Conservation (phyloP, 441 rosid genomes). For the Populus trichocarpa region DNA sequence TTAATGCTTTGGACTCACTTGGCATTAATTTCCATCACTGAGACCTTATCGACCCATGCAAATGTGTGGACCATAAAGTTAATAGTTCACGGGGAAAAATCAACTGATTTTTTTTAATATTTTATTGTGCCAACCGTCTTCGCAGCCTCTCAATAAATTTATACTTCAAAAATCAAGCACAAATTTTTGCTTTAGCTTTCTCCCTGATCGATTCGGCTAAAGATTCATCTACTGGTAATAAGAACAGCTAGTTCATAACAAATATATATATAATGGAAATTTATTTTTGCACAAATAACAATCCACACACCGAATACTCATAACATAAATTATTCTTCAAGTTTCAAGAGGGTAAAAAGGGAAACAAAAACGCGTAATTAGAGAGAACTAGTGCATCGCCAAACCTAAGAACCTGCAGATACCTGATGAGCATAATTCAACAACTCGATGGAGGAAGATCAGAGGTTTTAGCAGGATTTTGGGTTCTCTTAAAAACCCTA, state of each 20-base stretch:
- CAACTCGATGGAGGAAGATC: slow-evolving; percentile 39
- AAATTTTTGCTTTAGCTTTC: not conserved
- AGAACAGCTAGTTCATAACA: not conserved
- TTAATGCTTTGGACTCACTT: not conserved
- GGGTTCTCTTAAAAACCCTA: slow-evolving; percentile 30
- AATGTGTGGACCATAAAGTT: no score
- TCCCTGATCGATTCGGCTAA: not conserved
- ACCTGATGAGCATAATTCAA: not conserved
- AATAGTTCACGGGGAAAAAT: not conserved
- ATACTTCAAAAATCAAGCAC: not conserved
- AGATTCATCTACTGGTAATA: not conserved
- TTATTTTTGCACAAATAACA: not conserved
- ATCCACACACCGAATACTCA: not conserved
- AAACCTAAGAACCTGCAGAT: not conserved
- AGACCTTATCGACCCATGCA: not conserved
- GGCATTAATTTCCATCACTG: not conserved
- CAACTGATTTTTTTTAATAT: no score
- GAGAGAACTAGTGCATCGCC: not conserved
- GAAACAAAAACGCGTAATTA: not conserved
- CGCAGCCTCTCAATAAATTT: no score
- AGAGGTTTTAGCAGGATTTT: slow-evolving; percentile 10
- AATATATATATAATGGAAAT: not conserved
- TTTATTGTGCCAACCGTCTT: no score
- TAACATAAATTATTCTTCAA: not conserved
- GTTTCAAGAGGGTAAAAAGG: not conserved